Percentiles rank a stretch among this genome's conserved stretches.
These are phyloP conservation scores for Mortierella sp. DNA, from an alignment of 371 early-diverging fungal species.

Conservation along the genomic window DNA sequence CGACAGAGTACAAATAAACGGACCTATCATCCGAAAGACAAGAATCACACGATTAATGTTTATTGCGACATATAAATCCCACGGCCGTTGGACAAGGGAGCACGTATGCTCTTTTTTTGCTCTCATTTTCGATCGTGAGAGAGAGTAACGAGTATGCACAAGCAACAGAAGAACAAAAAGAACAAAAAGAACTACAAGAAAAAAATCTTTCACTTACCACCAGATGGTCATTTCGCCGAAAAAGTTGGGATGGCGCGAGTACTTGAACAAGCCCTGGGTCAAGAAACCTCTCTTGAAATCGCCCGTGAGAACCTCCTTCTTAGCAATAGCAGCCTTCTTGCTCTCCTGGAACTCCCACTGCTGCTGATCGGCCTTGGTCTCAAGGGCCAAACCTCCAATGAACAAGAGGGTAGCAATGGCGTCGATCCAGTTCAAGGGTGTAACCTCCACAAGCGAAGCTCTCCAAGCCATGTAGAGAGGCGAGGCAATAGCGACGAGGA, in stretches of 20 bases:
- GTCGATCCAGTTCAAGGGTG: constrained; percentile 62
- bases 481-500: constrained; percentile 72
- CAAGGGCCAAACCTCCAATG: constrained; percentile 64
- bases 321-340: constrained; percentile 66
- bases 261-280: constrained; percentile 80
- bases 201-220: constrained; percentile 59
- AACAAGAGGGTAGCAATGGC: constrained; percentile 61
- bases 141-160: too few species aligned
- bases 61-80: neutral
- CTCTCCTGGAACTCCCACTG: constrained; percentile 83
- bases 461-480: constrained; percentile 72
- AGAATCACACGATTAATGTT: constrained; percentile 14
- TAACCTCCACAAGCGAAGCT: constrained; percentile 21
- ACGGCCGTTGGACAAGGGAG: neutral
- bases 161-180: neutral
- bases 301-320: constrained; percentile 53
- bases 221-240: constrained; percentile 83
- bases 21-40: constrained; percentile 68
- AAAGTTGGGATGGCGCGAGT: constrained; percentile 88
- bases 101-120: neutral
- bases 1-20: constrained; percentile 74
- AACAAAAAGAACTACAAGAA: neutral
- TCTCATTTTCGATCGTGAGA: constrained; percentile 61
- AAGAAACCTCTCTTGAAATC: constrained; percentile 78
- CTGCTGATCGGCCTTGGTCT: constrained; percentile 87